Conservation (phyloP, 495 filamentous ascomycete species). For the Xylaria sp. region DNA sequence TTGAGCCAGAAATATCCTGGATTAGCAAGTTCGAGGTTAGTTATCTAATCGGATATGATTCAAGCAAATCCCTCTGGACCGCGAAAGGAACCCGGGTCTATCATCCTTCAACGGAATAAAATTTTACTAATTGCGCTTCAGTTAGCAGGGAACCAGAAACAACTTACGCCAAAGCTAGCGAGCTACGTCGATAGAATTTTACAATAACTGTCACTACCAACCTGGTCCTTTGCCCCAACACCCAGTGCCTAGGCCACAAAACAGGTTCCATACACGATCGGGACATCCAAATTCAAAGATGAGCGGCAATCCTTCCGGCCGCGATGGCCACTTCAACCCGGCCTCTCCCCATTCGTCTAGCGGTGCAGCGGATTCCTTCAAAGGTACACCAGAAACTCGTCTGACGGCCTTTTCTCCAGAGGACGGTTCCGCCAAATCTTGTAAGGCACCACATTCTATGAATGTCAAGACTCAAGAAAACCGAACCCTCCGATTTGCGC, state of each 20-base stretch:
- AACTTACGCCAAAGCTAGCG: neutral
- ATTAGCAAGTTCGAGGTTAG: neutral
- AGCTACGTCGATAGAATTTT: neutral
- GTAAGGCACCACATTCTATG: constrained; percentile 38
- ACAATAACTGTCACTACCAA: neutral
- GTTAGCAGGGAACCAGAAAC: neutral
- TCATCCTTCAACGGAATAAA: neutral
- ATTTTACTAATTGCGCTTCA: neutral
- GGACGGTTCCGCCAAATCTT: constrained; percentile 50
- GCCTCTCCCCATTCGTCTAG: constrained; percentile 66
- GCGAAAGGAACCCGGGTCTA: neutral
- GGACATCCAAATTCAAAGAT: constrained; percentile 30
- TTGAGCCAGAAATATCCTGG: neutral
- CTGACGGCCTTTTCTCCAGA: constrained; percentile 70
- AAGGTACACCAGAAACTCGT: constrained; percentile 68
- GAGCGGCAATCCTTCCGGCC: constrained; percentile 36
- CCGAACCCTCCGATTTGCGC: constrained; percentile 31
- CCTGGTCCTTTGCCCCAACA: neutral
- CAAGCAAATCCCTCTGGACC: neutral
- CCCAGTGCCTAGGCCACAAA: neutral
- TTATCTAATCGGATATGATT: neutral
- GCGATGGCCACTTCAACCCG: constrained; percentile 50
- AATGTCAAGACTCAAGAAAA: constrained; percentile 31
- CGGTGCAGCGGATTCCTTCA: constrained; percentile 59
- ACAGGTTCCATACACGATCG: neutral